phyloP scores from a whole-genome alignment of 139 green algal species.

The Trebouxia sp. region DNA sequence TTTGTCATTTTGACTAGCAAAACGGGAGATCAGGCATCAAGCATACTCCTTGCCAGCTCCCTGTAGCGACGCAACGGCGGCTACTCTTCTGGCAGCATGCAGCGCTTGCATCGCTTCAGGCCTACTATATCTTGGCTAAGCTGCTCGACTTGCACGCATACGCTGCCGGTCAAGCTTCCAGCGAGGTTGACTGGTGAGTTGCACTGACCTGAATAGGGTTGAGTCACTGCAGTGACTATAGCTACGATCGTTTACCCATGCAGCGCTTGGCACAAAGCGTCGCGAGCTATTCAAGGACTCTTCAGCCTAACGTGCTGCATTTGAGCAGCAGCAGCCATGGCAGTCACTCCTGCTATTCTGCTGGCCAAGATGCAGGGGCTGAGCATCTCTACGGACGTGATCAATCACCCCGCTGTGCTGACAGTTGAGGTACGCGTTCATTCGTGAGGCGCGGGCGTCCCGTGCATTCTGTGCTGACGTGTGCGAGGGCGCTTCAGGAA shows the following conservation, averaged over 20 bases:
- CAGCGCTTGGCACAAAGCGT: too few species aligned
- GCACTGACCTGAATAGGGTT: conserved; percentile 8
- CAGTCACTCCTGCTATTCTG: conserved; percentile 4
- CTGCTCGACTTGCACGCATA: too few species aligned
- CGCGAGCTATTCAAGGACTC: too few species aligned
- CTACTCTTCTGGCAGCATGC: background rate
- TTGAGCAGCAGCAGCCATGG: background rate
- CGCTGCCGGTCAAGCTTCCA: background rate
- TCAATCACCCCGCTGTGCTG: background rate
- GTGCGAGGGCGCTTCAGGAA: background rate
- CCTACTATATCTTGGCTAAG: too few species aligned
- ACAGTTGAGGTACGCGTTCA: conserved; percentile 2
- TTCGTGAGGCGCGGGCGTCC: background rate
- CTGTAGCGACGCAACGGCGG: too few species aligned
- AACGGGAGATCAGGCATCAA: too few species aligned
- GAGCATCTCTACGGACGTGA: background rate
- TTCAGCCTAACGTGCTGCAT: too few species aligned
- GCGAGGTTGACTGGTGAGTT: background rate
- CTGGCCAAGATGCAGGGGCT: background rate
- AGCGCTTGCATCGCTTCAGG: background rate
- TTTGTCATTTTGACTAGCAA: too few species aligned
- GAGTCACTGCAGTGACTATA: background rate
- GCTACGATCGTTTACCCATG: too few species aligned
- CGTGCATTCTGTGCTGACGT: too few species aligned
- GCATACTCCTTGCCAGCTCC: too few species aligned